These are phyloP conservation scores for Emiliania huxleyi DNA, from an alignment of 78 protist species.

Conservation along the genomic window DNA sequence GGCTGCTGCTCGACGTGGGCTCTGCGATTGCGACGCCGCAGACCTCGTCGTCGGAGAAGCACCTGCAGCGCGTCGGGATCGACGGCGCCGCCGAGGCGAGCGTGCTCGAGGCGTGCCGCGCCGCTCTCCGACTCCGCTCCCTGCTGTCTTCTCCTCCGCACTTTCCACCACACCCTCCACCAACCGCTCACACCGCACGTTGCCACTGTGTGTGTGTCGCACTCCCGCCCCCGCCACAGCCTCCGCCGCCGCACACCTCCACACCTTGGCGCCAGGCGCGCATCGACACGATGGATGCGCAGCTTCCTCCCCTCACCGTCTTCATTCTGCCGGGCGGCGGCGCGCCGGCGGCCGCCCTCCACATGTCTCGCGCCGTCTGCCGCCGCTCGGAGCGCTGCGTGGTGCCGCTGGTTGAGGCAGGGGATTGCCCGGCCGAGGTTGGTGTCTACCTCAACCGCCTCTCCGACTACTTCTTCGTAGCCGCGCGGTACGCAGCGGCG, in stretches of 20 bases:
- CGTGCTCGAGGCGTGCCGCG: slow-evolving; percentile 68
- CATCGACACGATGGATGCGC: slow-evolving; percentile 79
- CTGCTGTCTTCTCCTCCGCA: no score
- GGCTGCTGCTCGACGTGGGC: slow-evolving; percentile 77
- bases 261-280: slow-evolving; percentile 64
- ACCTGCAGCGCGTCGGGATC: slow-evolving; percentile 37
- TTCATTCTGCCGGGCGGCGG: slow-evolving; percentile 80
- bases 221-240: no score
- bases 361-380: slow-evolving; percentile 68
- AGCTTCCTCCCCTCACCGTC: slow-evolving; percentile 66
- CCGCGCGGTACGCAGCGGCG: slow-evolving; percentile 73
- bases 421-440: not conserved
- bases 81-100: slow-evolving; percentile 15
- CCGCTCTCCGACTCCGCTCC: no score
- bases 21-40: slow-evolving; percentile 79
- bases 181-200: no score
- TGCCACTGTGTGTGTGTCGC: no score
- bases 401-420: not conserved
- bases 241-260: no score
- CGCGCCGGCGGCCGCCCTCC: slow-evolving; percentile 32
- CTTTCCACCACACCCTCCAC: no score
- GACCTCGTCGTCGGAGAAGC: not conserved
- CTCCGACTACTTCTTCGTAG: slow-evolving; percentile 76
- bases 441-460: slow-evolving; percentile 61
- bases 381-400: slow-evolving; percentile 58